Evolutionary conservation across 768 basidiomycete species (phyloP).

Genomic region (Suillus occidentalis): DNA sequence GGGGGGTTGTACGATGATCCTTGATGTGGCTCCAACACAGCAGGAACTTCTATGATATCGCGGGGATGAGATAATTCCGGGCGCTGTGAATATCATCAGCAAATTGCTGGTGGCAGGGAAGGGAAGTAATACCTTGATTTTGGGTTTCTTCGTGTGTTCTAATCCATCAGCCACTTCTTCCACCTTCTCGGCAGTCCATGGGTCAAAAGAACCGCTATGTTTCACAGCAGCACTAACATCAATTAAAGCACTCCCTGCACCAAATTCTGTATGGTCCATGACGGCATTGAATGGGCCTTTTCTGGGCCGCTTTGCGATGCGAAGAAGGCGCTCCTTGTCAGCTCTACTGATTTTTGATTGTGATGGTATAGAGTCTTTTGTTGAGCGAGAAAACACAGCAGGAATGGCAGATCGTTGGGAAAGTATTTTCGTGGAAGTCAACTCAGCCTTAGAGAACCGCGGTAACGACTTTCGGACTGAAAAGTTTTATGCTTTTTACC

Average conservation of each 20-base stretch:
- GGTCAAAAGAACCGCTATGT: constrained; percentile 64
- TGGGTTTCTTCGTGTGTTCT: constrained; percentile 36
- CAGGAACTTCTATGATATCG: constrained; percentile 58
- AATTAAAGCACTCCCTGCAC: constrained; percentile 61
- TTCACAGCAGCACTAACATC: constrained; percentile 71
- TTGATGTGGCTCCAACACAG: constrained; percentile 70
- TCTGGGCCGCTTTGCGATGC: constrained; percentile 71
- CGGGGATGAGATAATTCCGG: constrained; percentile 49
- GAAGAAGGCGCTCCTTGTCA: constrained; percentile 73
- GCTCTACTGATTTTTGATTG: constrained; percentile 49
- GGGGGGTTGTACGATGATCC: constrained; percentile 92
- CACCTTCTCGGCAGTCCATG: constrained; percentile 49
- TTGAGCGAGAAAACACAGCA: constrained; percentile 65
- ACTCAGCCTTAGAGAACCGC: constrained; percentile 49
- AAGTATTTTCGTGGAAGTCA: constrained; percentile 79
- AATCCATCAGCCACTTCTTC: constrained; percentile 43
- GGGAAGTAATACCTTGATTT: constrained; percentile 50
- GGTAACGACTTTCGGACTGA: constrained; percentile 62
- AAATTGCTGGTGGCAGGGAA: neutral
- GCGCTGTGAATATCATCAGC: constrained; percentile 35
- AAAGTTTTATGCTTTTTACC: neutral
- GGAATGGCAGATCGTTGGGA: constrained; percentile 86
- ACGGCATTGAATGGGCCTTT: constrained; percentile 73
- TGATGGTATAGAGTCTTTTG: constrained; percentile 17
- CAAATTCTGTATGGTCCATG: constrained; percentile 66